Evolutionary conservation across 2,329 filamentous ascomycete species (phyloP).

Genomic region (Macrophomina pseudophaseolina): DNA sequence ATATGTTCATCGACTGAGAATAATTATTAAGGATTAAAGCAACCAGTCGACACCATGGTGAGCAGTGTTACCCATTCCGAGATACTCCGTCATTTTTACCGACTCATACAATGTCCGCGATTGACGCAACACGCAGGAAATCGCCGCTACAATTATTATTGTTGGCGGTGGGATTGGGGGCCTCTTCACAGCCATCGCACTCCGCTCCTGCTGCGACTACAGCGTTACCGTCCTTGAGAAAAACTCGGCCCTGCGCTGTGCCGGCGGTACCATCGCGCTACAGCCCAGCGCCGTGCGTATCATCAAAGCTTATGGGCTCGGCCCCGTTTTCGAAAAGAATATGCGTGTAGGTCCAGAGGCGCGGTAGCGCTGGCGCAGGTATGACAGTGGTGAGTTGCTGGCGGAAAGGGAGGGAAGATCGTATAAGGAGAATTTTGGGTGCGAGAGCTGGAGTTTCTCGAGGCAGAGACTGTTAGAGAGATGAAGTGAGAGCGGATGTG

Average conservation of each 20-base stretch:
- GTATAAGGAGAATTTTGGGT: background rate
- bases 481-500: background rate
- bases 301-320: background rate
- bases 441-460: background rate
- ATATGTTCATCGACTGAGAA: no score
- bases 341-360: background rate
- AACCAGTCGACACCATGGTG: no score
- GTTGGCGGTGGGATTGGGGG: background rate
- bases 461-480: background rate
- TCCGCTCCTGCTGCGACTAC: background rate
- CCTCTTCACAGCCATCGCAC: background rate
- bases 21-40: no score
- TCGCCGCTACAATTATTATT: no score
- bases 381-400: background rate
- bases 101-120: no score
- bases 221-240: background rate
- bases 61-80: no score
- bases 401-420: background rate
- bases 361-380: background rate
- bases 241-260: background rate
- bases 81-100: no score
- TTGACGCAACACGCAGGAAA: no score
- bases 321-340: background rate
- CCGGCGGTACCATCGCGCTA: background rate
- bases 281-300: background rate